Evolutionary conservation across 1,284 basidiomycete species (phyloP).

Genomic region (Naganishia liquefaciens): DNA sequence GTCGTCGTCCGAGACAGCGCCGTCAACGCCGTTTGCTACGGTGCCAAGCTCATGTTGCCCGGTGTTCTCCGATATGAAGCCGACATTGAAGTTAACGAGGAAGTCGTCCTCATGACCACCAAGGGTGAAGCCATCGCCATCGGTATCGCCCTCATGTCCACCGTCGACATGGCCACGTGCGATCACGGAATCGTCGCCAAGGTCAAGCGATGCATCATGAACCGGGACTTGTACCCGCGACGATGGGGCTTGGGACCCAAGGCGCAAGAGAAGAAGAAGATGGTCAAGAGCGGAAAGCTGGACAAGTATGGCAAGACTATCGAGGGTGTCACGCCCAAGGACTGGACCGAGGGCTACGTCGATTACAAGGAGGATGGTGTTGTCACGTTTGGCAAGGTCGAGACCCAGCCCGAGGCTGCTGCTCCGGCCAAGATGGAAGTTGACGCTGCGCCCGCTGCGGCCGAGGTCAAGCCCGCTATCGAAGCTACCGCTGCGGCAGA

Average conservation of each 20-base stretch:
- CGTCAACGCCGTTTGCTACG: constrained; percentile 99
- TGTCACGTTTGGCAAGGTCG: constrained; percentile 38
- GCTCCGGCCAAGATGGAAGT: constrained; percentile 47
- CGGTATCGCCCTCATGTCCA: constrained; percentile 97
- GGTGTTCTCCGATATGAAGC: constrained; percentile 93
- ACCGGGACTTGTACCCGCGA: constrained; percentile 95
- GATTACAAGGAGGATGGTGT: constrained; percentile 67
- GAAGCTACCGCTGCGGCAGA: constrained; percentile 41
- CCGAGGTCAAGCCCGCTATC: constrained; percentile 53
- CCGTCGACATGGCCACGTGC: constrained; percentile 95
- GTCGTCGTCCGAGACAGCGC: constrained; percentile 99
- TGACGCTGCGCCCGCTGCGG: constrained; percentile 53
- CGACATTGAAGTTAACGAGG: constrained; percentile 93
- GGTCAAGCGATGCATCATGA: constrained; percentile 99
- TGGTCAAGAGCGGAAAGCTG: constrained; percentile 93
- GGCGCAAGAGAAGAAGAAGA: constrained; percentile 96
- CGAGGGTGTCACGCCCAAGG: constrained; percentile 83
- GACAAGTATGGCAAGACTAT: constrained; percentile 94
- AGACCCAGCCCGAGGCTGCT: constrained; percentile 53
- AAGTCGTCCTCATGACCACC: constrained; percentile 99
- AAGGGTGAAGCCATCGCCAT: constrained; percentile 99
- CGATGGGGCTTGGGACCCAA: constrained; percentile 97
- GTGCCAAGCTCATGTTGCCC: constrained; percentile 99
- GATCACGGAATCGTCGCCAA: constrained; percentile 99
- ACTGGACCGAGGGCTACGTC: constrained; percentile 90